Evolutionary conservation across 768 basidiomycete genomes (phyloP).

Genomic region (Dioszegia aurantiaca): DNA sequence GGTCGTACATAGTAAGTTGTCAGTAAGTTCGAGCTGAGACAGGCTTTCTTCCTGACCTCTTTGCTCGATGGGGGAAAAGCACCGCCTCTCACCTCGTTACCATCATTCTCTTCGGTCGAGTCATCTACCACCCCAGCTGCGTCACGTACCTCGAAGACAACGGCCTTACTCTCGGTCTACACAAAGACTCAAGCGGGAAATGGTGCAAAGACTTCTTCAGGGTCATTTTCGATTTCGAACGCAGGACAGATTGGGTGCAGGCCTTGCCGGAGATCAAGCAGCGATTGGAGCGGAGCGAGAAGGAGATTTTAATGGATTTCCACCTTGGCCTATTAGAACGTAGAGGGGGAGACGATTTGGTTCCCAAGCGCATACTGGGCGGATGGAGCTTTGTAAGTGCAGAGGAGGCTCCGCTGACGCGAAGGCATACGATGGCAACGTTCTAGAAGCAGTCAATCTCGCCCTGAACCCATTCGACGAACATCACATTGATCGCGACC

Average conservation of each 20-base stretch:
- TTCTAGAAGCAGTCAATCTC: constrained; percentile 92
- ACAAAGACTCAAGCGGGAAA: constrained; percentile 67
- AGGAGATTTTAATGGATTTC: constrained; percentile 83
- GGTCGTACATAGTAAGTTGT: constrained; percentile 72
- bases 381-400: constrained; percentile 50
- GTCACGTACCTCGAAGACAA: constrained; percentile 39
- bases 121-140: constrained; percentile 56
- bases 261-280: constrained; percentile 76
- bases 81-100: constrained; percentile 90
- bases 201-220: constrained; percentile 98
- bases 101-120: constrained; percentile 88
- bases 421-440: constrained; percentile 85
- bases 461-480: constrained; percentile 88
- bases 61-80: constrained; percentile 75
- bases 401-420: neutral
- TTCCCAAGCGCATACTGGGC: constrained; percentile 48
- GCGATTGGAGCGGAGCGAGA: constrained; percentile 76
- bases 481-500: constrained; percentile 90
- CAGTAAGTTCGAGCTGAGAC: neutral
- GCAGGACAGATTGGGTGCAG: constrained; percentile 79
- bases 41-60: constrained; percentile 84
- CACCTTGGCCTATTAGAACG: constrained; percentile 60
- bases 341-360: constrained; percentile 20
- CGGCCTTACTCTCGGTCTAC: constrained; percentile 54
- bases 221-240: constrained; percentile 87